These are phyloP conservation scores for Paraphoma chrysanthemicola DNA, from an alignment of 2,329 filamentous ascomycete species.

Conservation along the genomic window DNA sequence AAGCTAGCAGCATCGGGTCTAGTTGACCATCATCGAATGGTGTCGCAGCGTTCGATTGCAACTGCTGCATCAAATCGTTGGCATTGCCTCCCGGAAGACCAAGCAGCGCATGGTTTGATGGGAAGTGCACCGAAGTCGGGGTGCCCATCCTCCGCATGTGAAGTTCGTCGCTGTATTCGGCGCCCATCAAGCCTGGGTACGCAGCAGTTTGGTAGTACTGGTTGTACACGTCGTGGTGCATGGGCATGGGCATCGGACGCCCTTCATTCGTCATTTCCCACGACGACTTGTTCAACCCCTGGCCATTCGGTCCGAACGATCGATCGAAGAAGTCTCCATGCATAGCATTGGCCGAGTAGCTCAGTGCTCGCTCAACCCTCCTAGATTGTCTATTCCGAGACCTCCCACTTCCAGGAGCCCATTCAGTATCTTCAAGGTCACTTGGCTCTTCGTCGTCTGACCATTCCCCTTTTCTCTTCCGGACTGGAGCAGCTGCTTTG, in stretches of 20 bases:
- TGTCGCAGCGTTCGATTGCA: constrained; percentile 36
- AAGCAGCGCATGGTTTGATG: constrained; percentile 40
- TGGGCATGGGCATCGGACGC: constrained; percentile 53
- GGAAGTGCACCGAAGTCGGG: constrained; percentile 36
- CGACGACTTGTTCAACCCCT: constrained; percentile 53
- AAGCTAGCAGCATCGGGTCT: constrained; percentile 52
- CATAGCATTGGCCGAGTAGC: constrained; percentile 33
- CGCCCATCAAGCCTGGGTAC: constrained; percentile 47
- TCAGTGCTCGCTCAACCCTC: constrained; percentile 31
- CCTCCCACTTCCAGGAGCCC: constrained; percentile 40
- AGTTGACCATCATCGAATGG: constrained; percentile 46
- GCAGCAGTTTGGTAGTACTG: constrained; percentile 61
- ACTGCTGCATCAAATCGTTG: constrained; percentile 45
- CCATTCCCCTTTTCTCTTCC: constrained; percentile 57
- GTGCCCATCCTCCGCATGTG: constrained; percentile 52
- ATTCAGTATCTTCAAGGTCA: constrained; percentile 52
- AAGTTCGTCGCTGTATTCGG: constrained; percentile 44
- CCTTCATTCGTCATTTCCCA: constrained; percentile 63
- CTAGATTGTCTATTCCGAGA: constrained; percentile 28
- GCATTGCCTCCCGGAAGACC: constrained; percentile 50
- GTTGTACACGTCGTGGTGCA: constrained; percentile 51
- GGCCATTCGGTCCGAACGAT: constrained; percentile 34
- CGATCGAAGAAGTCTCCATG: constrained; percentile 34
- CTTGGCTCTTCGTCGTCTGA: constrained; percentile 50
- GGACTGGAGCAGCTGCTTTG: constrained; percentile 61